Evolutionary conservation across 352 stramenopile species (phyloP).

Genomic region (Hyaloperonospora brassicae): DNA sequence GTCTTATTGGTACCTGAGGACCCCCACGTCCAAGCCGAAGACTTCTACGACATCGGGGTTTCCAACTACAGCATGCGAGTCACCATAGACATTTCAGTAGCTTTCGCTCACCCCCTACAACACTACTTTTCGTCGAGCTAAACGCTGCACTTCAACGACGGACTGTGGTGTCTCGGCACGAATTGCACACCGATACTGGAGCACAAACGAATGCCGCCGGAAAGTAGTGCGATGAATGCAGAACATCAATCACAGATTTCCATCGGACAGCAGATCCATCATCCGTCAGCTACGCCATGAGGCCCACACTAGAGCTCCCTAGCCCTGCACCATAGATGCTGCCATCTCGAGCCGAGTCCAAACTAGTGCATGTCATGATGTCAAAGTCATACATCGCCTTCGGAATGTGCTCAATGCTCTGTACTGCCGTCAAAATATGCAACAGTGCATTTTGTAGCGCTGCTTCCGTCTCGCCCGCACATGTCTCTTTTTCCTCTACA

Average conservation of each 20-base stretch:
- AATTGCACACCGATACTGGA: no score
- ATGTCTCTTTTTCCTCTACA: conserved; percentile 37
- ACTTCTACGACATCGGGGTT: no score
- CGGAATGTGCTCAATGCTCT: conserved; percentile 74
- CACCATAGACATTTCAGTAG: no score
- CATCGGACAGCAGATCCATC: background rate
- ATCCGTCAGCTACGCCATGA: conserved; percentile 29
- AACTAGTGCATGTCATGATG: conserved; percentile 42
- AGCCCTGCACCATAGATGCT: conserved; percentile 30
- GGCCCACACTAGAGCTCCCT: conserved; percentile 31
- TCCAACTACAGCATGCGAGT: no score
- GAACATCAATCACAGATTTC: conserved; percentile 4
- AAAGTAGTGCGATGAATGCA: conserved; percentile 9
- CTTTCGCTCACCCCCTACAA: no score
- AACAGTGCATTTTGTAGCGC: conserved; percentile 62
- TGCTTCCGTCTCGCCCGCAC: conserved; percentile 48
- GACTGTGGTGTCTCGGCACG: no score
- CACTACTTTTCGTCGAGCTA: no score
- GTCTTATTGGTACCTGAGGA: no score
- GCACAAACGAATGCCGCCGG: no score
- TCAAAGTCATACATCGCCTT: conserved; percentile 83
- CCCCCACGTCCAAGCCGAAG: no score
- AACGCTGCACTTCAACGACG: no score
- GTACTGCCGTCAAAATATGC: conserved; percentile 65
- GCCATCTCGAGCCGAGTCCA: conserved; percentile 42